Percentiles rank a stretch among this genome's conserved stretches.
phyloP scores from a whole-genome alignment of 2,329 filamentous ascomycete species.

The Pseudogymnoascus sp. region DNA sequence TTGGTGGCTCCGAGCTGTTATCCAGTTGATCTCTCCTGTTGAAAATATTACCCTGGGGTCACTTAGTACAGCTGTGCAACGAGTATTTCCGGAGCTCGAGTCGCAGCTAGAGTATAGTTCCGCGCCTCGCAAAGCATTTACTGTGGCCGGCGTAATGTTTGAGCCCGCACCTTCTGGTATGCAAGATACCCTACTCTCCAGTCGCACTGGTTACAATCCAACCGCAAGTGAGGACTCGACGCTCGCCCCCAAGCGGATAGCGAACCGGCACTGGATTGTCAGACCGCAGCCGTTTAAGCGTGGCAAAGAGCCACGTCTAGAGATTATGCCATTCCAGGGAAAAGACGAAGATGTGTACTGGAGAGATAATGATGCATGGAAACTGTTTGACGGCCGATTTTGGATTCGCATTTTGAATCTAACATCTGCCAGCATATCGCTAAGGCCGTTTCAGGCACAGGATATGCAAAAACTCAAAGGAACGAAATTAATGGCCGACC shows the following conservation, averaged over 20 bases:
- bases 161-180: not conserved
- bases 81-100: conserved; percentile 32
- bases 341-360: conserved; percentile 8
- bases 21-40: conserved; percentile 40
- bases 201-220: conserved; percentile 11
- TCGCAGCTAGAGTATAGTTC: not conserved
- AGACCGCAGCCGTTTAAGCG: not conserved
- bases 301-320: conserved; percentile 32
- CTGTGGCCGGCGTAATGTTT: not conserved
- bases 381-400: conserved; percentile 50
- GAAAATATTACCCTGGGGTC: conserved; percentile 35
- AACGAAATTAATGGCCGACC: not conserved
- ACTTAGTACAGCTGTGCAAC: conserved; percentile 32
- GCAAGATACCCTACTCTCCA: not conserved
- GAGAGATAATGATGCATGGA: conserved; percentile 18
- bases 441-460: conserved; percentile 17
- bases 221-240: not conserved
- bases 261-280: not conserved
- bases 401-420: conserved; percentile 42
- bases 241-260: not conserved
- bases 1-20: conserved; percentile 25
- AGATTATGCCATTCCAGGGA: conserved; percentile 35
- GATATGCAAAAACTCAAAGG: conserved; percentile 16
- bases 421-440: not conserved
- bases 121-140: not conserved